Evolutionary conservation across 176 grass and related monocot genomes (phyloP).

Genomic region (Aegilops umbellulata): DNA sequence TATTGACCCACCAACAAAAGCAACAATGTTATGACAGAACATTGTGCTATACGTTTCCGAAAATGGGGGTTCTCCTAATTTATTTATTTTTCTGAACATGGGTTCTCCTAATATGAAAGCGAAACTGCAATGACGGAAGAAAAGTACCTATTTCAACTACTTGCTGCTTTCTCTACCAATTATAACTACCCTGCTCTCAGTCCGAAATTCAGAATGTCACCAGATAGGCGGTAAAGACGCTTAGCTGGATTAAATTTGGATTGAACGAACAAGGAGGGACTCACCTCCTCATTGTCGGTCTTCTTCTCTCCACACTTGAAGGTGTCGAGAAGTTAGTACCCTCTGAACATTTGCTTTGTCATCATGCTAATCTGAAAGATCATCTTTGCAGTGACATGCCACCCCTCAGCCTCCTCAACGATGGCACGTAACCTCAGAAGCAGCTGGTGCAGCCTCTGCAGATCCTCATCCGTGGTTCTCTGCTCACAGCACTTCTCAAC

Average conservation of each 20-base stretch:
- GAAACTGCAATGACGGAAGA: no score
- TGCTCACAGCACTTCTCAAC: background rate
- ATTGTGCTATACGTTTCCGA: no score
- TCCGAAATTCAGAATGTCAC: background rate
- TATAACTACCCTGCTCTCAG: background rate
- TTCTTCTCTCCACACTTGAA: background rate
- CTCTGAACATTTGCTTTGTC: background rate
- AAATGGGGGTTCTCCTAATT: no score
- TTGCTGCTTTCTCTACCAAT: background rate
- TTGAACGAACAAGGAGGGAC: background rate
- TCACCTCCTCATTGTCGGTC: background rate
- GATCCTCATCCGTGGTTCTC: background rate
- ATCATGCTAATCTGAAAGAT: background rate
- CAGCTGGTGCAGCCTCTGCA: background rate
- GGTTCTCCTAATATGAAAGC: no score
- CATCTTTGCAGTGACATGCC: background rate
- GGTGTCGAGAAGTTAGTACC: background rate
- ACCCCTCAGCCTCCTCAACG: background rate
- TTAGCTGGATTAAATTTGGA: background rate
- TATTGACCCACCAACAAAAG: no score
- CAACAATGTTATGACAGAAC: no score
- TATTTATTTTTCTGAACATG: no score
- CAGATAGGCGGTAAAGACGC: background rate
- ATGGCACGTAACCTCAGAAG: background rate
- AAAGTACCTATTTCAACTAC: background rate